Percentiles rank a stretch among this genome's conserved stretches.
These are phyloP conservation scores for Laguncularia racemosa DNA, from an alignment of 345 rosid genomes.

Conservation along the genomic window DNA sequence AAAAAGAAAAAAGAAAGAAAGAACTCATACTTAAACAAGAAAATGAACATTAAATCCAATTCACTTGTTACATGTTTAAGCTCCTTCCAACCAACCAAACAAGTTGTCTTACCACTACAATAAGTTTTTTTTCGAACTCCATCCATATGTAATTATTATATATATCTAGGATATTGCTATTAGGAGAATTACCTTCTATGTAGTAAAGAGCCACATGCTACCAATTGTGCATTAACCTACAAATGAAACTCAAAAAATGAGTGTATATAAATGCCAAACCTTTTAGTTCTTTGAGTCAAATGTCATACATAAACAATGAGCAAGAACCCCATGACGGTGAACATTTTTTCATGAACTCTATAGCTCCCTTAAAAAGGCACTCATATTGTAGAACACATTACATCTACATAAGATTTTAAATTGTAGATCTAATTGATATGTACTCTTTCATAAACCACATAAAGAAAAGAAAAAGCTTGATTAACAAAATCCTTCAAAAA, in stretches of 20 bases:
- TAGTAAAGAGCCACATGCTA: constrained; percentile 95
- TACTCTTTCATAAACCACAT: too few species aligned
- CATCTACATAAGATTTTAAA: constrained; percentile 31
- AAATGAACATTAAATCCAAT: neutral
- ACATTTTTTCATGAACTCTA: constrained; percentile 69
- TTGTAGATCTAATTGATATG: too few species aligned
- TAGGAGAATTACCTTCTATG: constrained; percentile 77
- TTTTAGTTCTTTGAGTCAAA: neutral
- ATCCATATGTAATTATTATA: constrained; percentile 72
- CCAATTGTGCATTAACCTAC: constrained; percentile 91
- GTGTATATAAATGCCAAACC: neutral
- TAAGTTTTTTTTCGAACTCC: constrained; percentile 56
- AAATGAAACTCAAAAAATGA: neutral
- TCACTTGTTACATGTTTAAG: neutral
- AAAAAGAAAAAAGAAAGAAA: neutral
- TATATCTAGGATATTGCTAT: constrained; percentile 47
- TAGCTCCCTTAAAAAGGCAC: constrained; percentile 77
- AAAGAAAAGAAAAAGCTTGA: too few species aligned
- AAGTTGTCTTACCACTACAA: constrained; percentile 33
- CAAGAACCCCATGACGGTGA: constrained; percentile 60
- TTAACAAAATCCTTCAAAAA: neutral
- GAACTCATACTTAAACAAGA: constrained; percentile 41
- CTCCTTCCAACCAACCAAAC: too few species aligned
- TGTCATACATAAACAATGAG: constrained; percentile 66
- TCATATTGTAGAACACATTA: constrained; percentile 83